Evolutionary conservation across 106 monocot species (phyloP), one percentile per base, ranked within the genome.

Genomic region (Acorus calamus): DNA sequence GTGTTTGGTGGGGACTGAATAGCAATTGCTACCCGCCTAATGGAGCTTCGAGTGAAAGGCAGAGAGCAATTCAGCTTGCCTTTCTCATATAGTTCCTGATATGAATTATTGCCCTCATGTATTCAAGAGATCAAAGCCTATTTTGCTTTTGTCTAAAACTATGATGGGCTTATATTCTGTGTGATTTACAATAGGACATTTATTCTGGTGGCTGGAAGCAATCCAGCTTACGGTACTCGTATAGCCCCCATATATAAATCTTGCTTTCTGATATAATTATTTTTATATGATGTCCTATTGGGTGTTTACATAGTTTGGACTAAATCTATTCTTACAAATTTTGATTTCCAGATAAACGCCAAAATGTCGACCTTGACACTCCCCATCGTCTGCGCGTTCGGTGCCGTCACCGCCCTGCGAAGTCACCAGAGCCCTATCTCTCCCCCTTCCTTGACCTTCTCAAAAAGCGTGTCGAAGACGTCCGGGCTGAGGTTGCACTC

Each of bases 11-110:
- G n/a, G n/a, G n/a, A n/a, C n/a, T n/a, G n/a, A n/a, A n/a, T n/a
- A n/a, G n/a, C n/a, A n/a, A n/a, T n/a, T n/a, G n/a, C n/a, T n/a
- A n/a, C n/a, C n/a, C n/a, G n/a, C n/a, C n/a, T n/a, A n/a, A n/a
- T n/a, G n/a, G 79, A 74, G 79, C 66, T 70, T 79, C 79, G 69
- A 79, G 79, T 79, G 79, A 70, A 79, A 44, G 74, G 69, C 59
- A 59, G 52, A 60, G 59, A 69, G n/a, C 52, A 50, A 45, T 3
- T 48, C 66, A n/a, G 69, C 60, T 54, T 79, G 70, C 60, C 54
- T 70, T 79, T 79, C 74, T 79, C 79, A 79, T 74, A 70, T 2
- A 11, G 74, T 70, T 79, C 79, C 79, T 60, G 2, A 79, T n/a
- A 54, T 74, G 46, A 46, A 52, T 70, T 45, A 8, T 42, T 41